Conservation (phyloP, 345 rosid genomes). For the Eucalyptus polybractea region DNA sequence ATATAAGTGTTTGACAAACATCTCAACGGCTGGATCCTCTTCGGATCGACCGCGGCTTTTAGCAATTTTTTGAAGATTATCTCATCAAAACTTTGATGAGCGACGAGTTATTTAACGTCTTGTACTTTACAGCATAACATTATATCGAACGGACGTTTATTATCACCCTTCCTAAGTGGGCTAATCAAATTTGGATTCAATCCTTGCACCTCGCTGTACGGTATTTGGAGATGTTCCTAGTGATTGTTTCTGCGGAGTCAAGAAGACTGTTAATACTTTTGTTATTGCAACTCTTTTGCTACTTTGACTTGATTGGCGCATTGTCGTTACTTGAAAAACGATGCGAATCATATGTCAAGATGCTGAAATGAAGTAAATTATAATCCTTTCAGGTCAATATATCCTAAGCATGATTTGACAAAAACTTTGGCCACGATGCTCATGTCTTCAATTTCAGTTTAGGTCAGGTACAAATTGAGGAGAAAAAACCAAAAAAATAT, state of each 20-base stretch:
- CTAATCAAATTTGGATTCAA: no score
- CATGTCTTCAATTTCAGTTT: not conserved
- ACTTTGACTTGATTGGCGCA: no score
- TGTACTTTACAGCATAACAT: not conserved
- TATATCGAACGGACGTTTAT: no score
- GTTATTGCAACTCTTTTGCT: not conserved
- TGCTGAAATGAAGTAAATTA: no score
- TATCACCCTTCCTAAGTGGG: not conserved
- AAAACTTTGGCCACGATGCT: not conserved
- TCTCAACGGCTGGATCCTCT: not conserved
- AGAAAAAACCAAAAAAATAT: fast-evolving
- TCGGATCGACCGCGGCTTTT: not conserved
- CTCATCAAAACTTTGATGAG: not conserved
- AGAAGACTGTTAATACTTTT: not conserved
- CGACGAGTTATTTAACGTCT: not conserved
- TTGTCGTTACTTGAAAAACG: no score
- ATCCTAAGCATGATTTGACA: not conserved
- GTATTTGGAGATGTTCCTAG: not conserved
- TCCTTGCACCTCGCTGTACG: not conserved
- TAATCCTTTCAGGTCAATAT: not conserved
- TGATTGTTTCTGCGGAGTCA: no score
- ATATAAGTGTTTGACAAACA: fast-evolving
- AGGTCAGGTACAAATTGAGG: not conserved
- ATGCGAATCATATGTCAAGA: no score
- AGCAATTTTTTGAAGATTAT: not conserved